Conservation (phyloP, 2,329 filamentous ascomycete genomes). For the Exophiala viscosa region DNA sequence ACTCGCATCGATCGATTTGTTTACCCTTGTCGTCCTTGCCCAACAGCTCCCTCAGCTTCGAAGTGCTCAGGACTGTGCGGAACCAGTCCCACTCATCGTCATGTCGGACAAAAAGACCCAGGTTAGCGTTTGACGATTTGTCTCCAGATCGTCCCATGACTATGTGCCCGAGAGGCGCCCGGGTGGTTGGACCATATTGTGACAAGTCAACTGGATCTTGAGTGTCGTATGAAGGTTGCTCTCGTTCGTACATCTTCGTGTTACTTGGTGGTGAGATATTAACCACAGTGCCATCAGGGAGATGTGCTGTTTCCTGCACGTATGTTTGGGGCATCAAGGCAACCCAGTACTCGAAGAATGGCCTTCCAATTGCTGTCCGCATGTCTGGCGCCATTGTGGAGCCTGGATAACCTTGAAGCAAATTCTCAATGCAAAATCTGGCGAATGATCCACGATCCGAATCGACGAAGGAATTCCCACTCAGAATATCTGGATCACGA, state of each 20-base stretch:
- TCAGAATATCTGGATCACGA: background rate
- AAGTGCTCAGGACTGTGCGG: slow-evolving; percentile 22
- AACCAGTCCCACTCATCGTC: slow-evolving; percentile 45
- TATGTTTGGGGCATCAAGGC: slow-evolving; percentile 30
- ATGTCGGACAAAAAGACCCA: slow-evolving; percentile 45
- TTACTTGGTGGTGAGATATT: slow-evolving; percentile 25
- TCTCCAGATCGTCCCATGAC: slow-evolving; percentile 41
- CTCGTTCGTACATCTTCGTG: slow-evolving; percentile 27
- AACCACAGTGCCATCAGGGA: slow-evolving; percentile 14
- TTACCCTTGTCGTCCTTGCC: slow-evolving; percentile 13
- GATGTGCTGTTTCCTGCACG: slow-evolving; percentile 29
- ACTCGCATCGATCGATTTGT: slow-evolving; percentile 17
- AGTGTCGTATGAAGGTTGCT: slow-evolving; percentile 22
- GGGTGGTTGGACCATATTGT: slow-evolving; percentile 29
- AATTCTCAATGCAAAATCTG: background rate
- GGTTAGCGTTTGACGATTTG: slow-evolving; percentile 44
- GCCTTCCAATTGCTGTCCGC: slow-evolving; percentile 5
- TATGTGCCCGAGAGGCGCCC: slow-evolving; percentile 35
- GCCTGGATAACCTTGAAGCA: background rate
- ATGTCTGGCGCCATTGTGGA: background rate
- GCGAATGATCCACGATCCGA: background rate
- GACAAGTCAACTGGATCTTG: slow-evolving; percentile 14
- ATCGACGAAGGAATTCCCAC: background rate
- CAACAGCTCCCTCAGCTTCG: slow-evolving; percentile 16
- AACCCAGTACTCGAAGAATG: slow-evolving; percentile 30